Base-by-base conservation (phyloP, 2,329 filamentous ascomycete species). In the Apiospora hydei region DNA sequence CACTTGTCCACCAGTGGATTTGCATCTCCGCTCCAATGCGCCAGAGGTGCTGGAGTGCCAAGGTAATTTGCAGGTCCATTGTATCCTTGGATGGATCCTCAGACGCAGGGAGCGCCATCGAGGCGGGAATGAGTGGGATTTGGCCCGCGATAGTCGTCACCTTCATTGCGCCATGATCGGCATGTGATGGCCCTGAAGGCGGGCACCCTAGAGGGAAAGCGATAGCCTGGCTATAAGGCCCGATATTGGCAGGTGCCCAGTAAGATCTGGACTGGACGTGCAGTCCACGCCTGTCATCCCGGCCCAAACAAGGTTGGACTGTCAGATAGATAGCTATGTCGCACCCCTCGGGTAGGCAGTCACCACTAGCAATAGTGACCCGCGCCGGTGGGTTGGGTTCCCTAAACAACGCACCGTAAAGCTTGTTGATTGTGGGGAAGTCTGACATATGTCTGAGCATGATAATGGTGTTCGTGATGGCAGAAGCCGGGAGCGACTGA, bases 171-270 rank as follows among this genome's bases (percentile, higher is more conserved):
- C 34, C 21, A 24, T 38, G 18, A 11, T 24, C 34, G 21, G 57
- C 34, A 64, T 64, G 34, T 64, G 57, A 34, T 41, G 34, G 21
- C 34, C 26, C 26, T n/a, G 82, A 14, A 14, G 71, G 66, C 18
- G 68, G 67, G 47, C 66, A 46, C 11, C 81, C 68, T 1, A 86
- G 78, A 14, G 85, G 85, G 14, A 90, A 83, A 2, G 88, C 86
- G 69, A 96, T 90, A 4, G 95, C 94, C 83, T 99, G 96, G 71
- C 95, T 98, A 82, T 98, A 98, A 0, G 96, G 96, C 0, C 96
- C 96, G 70, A 99, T 98, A 79, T 98, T 98, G 26, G 96, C 96
- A 0, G 96, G 96, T 0, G 96, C 96, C 96, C 96, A 99, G 85
- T 98, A 98, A 14, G 94, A 97, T 51, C 94, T 87, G 4, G 93